phyloP scores from a whole-genome alignment of 164 flowering plant species.

The Buxus sempervirens region DNA sequence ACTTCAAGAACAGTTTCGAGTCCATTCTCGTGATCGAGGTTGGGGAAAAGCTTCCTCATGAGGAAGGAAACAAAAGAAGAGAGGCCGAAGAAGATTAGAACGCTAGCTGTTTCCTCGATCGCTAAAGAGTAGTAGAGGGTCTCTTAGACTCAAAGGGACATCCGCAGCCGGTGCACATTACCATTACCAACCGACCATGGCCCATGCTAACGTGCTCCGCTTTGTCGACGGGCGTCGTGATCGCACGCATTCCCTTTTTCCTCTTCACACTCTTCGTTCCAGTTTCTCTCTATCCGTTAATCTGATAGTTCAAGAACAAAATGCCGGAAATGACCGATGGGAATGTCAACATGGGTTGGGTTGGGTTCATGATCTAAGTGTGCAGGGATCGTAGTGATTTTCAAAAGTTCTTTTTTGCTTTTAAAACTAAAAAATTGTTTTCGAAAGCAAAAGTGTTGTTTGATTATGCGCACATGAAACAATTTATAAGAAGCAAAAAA shows the following conservation, averaged over 20 bases:
- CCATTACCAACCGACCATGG: constrained; percentile 43
- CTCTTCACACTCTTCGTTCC: constrained; percentile 3
- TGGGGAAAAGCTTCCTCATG: constrained; percentile 92
- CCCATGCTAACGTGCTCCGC: constrained; percentile 25
- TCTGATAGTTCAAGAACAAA: too few relatives aligned
- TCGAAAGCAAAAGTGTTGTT: too few relatives aligned
- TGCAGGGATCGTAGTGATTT: neutral
- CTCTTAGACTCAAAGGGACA: constrained; percentile 16
- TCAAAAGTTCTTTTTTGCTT: too few relatives aligned
- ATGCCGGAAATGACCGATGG: neutral
- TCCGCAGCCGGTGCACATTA: constrained; percentile 21
- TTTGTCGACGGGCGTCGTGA: constrained; percentile 26
- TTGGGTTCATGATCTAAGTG: neutral
- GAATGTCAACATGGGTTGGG: neutral
- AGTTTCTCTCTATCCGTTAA: constrained; percentile 8
- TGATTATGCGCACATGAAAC: too few relatives aligned
- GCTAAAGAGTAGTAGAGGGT: constrained; percentile 9
- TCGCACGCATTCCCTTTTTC: constrained; percentile 24
- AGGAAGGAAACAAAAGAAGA: neutral
- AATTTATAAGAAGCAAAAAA: too few relatives aligned
- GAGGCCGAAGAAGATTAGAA: constrained; percentile 5
- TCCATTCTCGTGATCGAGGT: constrained; percentile 70
- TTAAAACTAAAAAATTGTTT: too few relatives aligned
- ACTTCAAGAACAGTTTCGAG: constrained; percentile 92
- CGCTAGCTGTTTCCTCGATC: too few relatives aligned